These are phyloP conservation scores for Pseudogymnoascus pannorum DNA, from an alignment of 2,329 filamentous ascomycete genomes.

Conservation along the genomic window DNA sequence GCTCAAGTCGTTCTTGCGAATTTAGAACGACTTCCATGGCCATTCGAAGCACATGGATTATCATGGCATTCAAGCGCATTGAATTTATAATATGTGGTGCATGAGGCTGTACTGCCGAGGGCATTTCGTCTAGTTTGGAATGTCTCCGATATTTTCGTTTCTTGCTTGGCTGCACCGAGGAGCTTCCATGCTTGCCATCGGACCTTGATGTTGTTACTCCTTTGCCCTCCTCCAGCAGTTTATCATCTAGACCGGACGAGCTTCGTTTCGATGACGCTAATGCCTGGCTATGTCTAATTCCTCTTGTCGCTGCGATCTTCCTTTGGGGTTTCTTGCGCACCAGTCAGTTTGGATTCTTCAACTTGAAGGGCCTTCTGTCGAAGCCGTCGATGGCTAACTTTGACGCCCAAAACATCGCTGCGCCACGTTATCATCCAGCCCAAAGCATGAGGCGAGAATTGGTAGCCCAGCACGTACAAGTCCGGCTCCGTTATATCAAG, in stretches of 20 bases:
- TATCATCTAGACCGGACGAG: slow-evolving; percentile 36
- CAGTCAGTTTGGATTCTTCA: slow-evolving; percentile 13
- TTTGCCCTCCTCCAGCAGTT: slow-evolving; percentile 49
- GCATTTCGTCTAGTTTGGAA: slow-evolving; percentile 73
- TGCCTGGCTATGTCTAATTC: slow-evolving; percentile 37
- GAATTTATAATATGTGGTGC: slow-evolving; percentile 81
- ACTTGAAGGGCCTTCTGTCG: slow-evolving; percentile 24
- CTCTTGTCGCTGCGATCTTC: slow-evolving; percentile 67
- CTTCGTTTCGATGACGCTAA: slow-evolving; percentile 28
- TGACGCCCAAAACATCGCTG: slow-evolving; percentile 67
- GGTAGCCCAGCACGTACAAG: slow-evolving; percentile 42
- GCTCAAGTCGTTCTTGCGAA: too few species aligned
- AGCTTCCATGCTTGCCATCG: slow-evolving; percentile 39
- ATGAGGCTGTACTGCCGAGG: slow-evolving; percentile 70
- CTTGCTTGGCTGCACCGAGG: slow-evolving; percentile 35
- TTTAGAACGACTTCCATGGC: too few species aligned
- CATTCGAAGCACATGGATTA: too few species aligned
- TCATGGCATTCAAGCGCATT: too few species aligned
- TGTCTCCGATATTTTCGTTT: slow-evolving; percentile 74
- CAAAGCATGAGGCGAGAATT: background rate
- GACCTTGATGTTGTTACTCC: slow-evolving; percentile 37
- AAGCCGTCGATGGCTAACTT: slow-evolving; percentile 74
- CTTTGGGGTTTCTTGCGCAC: slow-evolving; percentile 63
- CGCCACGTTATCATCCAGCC: slow-evolving; percentile 14
- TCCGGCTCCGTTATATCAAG: slow-evolving; percentile 80